phyloP scores from a whole-genome alignment of 176 grass and related monocot species.

The Phragmites australis region DNA sequence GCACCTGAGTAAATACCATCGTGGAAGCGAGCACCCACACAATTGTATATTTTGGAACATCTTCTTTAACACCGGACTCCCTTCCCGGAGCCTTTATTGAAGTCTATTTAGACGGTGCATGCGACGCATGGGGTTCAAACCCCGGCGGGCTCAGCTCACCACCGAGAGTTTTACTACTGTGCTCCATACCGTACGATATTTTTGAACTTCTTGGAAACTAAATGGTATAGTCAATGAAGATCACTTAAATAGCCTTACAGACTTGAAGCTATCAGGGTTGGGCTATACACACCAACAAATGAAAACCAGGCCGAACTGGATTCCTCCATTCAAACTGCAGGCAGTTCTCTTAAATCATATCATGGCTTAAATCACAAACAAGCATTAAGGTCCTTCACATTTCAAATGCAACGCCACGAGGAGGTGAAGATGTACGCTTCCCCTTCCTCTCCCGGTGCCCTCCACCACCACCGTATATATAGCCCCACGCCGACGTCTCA shows the following conservation, averaged over 20 bases:
- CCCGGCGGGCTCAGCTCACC: too few relatives aligned
- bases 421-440: too few relatives aligned
- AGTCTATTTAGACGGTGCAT: too few relatives aligned
- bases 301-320: constrained; percentile 10
- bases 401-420: constrained; percentile 28
- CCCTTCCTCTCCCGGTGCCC: too few relatives aligned
- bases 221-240: constrained; percentile 11
- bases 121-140: too few relatives aligned
- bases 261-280: background rate
- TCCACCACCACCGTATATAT: too few relatives aligned
- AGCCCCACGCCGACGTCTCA: too few relatives aligned
- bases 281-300: background rate
- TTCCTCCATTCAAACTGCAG: constrained; percentile 28
- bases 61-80: too few relatives aligned
- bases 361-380: constrained; percentile 38
- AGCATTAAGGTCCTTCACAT: background rate
- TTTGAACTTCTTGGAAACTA: background rate
- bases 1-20: too few relatives aligned
- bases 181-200: too few relatives aligned
- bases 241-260: background rate
- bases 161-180: too few relatives aligned
- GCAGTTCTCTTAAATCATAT: background rate
- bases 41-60: background rate
- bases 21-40: background rate
- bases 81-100: too few relatives aligned